Evolutionary conservation across 108 stramenopile species (phyloP).

Genomic region (Cyclostephanos invisitatus): DNA sequence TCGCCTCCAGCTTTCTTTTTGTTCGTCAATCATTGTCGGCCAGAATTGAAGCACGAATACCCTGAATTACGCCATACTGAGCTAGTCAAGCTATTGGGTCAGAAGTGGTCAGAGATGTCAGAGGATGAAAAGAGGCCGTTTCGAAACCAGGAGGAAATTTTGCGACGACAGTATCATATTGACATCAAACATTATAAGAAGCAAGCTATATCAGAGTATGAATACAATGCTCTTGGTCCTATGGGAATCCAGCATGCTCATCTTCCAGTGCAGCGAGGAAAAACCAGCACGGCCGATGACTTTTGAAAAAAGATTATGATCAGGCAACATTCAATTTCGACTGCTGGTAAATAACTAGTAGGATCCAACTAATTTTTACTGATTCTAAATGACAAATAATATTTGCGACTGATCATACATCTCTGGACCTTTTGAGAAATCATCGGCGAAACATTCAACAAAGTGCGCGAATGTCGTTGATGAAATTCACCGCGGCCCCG

Average conservation of each 20-base stretch:
- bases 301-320: not conserved
- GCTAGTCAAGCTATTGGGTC: constrained; percentile 50
- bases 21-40: constrained; percentile 40
- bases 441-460: constrained; percentile 19
- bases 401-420: not conserved
- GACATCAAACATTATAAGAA: constrained; percentile 23
- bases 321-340: not conserved
- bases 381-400: not conserved
- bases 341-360: not conserved
- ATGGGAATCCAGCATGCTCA: not conserved
- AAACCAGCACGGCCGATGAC: not conserved
- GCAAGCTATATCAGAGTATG: constrained; percentile 1
- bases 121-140: constrained; percentile 50
- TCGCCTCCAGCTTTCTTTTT: constrained; percentile 60
- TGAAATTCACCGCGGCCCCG: constrained; percentile 63
- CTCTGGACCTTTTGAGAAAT: not conserved
- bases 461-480: constrained; percentile 63
- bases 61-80: constrained; percentile 54
- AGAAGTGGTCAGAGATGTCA: constrained; percentile 48
- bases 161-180: constrained; percentile 32
- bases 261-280: not conserved
- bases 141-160: constrained; percentile 31
- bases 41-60: constrained; percentile 38
- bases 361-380: no score
- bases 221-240: not conserved